phyloP scores from a whole-genome alignment of 345 rosid species.

The Ceriops tagal region DNA sequence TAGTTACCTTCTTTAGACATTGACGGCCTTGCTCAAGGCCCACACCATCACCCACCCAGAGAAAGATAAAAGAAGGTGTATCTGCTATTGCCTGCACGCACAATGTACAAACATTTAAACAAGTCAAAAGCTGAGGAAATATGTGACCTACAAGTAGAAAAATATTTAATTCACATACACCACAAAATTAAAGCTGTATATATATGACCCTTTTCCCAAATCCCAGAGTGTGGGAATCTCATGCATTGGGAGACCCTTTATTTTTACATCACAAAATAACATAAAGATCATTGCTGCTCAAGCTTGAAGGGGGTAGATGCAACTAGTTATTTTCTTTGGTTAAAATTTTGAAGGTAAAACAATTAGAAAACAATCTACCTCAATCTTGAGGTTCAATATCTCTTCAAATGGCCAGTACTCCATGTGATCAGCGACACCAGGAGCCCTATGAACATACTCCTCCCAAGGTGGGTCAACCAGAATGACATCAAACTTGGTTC shows the following conservation, averaged over 20 bases:
- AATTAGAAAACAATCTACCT: conserved; percentile 43
- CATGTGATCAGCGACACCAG: conserved; percentile 94
- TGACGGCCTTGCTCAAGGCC: conserved; percentile 99
- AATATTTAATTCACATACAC: not conserved
- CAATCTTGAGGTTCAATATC: conserved; percentile 87
- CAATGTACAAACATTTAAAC: not conserved
- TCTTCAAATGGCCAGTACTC: conserved; percentile 99
- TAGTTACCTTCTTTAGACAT: conserved; percentile 82
- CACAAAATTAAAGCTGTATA: too few relatives aligned
- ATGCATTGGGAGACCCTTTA: too few relatives aligned
- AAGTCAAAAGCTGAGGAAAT: not conserved
- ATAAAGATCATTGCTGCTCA: not conserved
- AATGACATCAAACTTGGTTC: conserved; percentile 96
- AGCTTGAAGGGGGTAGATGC: conserved; percentile 8
- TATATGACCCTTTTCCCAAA: too few relatives aligned
- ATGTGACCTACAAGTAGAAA: not conserved
- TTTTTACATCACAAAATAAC: not conserved
- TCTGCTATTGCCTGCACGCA: conserved; percentile 84
- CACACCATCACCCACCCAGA: conserved; percentile 98
- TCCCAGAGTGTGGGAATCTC: too few relatives aligned
- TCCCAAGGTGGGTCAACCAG: conserved; percentile 99
- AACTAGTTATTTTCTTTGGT: not conserved
- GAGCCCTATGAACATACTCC: conserved; percentile 98
- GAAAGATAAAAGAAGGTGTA: conserved; percentile 96
- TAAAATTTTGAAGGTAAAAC: conserved; percentile 11